phyloP scores from a whole-genome alignment of 371 early-diverging fungal species.

The Lichtheimia corymbifera region DNA sequence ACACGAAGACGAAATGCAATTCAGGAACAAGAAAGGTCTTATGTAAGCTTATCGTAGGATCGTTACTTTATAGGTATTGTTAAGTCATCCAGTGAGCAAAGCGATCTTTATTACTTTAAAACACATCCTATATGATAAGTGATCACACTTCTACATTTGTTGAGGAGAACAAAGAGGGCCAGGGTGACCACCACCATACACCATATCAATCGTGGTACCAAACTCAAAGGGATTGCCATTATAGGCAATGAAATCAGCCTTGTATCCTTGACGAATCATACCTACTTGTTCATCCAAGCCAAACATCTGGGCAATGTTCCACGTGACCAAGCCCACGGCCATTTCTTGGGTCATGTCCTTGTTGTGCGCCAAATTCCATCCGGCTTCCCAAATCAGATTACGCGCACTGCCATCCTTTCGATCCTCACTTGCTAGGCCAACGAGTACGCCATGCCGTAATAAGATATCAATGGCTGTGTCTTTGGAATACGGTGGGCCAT shows the following conservation, averaged over 20 bases:
- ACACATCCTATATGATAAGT: too few relatives aligned
- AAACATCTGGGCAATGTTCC: conserved; percentile 70
- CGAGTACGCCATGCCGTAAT: conserved; percentile 57
- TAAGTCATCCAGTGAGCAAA: too few relatives aligned
- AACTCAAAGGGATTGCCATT: conserved; percentile 59
- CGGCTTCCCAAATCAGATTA: conserved; percentile 77
- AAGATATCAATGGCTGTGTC: conserved; percentile 61
- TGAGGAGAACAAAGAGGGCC: conserved; percentile 40
- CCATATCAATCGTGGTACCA: conserved; percentile 52
- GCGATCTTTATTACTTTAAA: too few relatives aligned
- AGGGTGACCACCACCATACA: conserved; percentile 51
- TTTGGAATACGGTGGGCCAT: conserved; percentile 55
- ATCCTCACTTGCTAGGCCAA: conserved; percentile 58
- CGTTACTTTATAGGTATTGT: too few relatives aligned
- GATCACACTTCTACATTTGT: conserved; percentile 3
- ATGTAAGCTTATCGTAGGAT: too few relatives aligned
- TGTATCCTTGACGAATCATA: conserved; percentile 13
- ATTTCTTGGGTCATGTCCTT: conserved; percentile 39
- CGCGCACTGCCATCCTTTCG: conserved; percentile 65
- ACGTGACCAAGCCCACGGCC: conserved; percentile 73
- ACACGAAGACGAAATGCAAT: too few relatives aligned
- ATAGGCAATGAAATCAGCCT: conserved; percentile 51
- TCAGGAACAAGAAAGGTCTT: too few relatives aligned
- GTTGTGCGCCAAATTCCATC: conserved; percentile 47
- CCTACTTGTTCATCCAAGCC: conserved; percentile 16